Percentiles rank a stretch among this genome's conserved stretches.
phyloP scores from a whole-genome alignment of 805 yeast genomes.

The Saturnispora hagleri region DNA sequence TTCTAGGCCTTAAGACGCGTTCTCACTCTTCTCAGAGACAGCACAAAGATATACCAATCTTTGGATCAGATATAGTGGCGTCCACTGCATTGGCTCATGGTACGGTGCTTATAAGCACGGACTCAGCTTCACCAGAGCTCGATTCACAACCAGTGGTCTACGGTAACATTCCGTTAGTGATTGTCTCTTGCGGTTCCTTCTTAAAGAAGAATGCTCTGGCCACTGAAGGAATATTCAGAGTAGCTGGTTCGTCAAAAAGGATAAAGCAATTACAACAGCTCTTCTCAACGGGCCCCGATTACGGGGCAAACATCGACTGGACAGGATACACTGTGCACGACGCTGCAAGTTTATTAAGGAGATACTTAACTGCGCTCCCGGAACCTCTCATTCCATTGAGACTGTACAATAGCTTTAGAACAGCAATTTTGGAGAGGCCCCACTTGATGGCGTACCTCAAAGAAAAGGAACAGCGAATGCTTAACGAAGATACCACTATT shows the following conservation, averaged over 20 bases:
- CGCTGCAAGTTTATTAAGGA: conserved; percentile 82
- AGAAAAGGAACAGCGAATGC: conserved; percentile 32
- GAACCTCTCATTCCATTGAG: conserved; percentile 85
- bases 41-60: conserved; percentile 34
- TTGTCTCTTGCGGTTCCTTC: conserved; percentile 91
- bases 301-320: conserved; percentile 85
- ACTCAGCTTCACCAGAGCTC: conserved; percentile 1
- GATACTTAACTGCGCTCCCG: conserved; percentile 79
- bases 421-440: conserved; percentile 59
- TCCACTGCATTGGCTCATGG: conserved; percentile 75
- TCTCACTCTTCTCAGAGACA: conserved; percentile 22
- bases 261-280: conserved; percentile 75
- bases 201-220: conserved; percentile 69
- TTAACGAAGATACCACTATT: not conserved
- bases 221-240: conserved; percentile 86
- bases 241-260: conserved; percentile 85
- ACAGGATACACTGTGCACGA: conserved; percentile 93
- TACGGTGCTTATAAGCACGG: conserved; percentile 47
- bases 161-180: conserved; percentile 85
- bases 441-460: conserved; percentile 58
- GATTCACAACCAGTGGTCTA: conserved; percentile 39
- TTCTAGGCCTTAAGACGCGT: conserved; percentile 40
- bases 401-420: conserved; percentile 68
- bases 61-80: conserved; percentile 70
- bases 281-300: conserved; percentile 82